Conservation (phyloP, 1,284 basidiomycete genomes). For the Somion occarium region DNA sequence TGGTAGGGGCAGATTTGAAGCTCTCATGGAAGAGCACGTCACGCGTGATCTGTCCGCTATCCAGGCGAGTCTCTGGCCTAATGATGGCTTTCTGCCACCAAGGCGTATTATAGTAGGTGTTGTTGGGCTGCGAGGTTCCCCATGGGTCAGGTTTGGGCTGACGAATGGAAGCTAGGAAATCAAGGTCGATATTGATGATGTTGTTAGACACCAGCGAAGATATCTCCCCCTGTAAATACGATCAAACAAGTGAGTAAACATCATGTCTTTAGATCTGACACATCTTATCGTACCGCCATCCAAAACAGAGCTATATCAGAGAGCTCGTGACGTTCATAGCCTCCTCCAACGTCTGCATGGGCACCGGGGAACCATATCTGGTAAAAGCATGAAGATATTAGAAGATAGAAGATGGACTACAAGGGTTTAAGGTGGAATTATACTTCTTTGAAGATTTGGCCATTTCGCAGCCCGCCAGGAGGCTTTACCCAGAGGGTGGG, state of each 20-base stretch:
- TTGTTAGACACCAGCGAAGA: not conserved
- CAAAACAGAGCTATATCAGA: slow-evolving; percentile 6
- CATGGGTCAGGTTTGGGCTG: slow-evolving; percentile 14
- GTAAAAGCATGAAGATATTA: not conserved
- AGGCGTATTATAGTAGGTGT: slow-evolving; percentile 1
- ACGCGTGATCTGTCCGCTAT: not conserved
- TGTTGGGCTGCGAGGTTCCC: slow-evolving; percentile 12
- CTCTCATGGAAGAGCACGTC: slow-evolving; percentile 4
- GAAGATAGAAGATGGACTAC: not conserved
- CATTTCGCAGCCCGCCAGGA: not conserved
- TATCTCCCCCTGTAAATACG: slow-evolving; percentile 15
- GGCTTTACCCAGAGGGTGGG: slow-evolving; percentile 21
- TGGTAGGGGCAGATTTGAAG: slow-evolving; percentile 5
- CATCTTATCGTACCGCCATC: slow-evolving; percentile 5
- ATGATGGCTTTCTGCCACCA: not conserved
- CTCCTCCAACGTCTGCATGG: slow-evolving; percentile 6
- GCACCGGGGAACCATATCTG: slow-evolving; percentile 8
- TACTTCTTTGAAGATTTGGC: not conserved
- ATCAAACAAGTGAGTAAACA: not conserved
- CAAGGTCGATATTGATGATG: slow-evolving; percentile 18
- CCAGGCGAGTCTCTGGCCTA: slow-evolving; percentile 1
- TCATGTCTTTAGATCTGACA: not conserved
- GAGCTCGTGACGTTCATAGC: slow-evolving; percentile 4
- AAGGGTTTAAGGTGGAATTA: not conserved
- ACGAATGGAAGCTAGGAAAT: slow-evolving; percentile 10